A percentile compares a stretch with the other conserved stretches of the same genome.
Conservation (phyloP, 2,329 filamentous ascomycete genomes). For the Colletotrichum endophyticum region DNA sequence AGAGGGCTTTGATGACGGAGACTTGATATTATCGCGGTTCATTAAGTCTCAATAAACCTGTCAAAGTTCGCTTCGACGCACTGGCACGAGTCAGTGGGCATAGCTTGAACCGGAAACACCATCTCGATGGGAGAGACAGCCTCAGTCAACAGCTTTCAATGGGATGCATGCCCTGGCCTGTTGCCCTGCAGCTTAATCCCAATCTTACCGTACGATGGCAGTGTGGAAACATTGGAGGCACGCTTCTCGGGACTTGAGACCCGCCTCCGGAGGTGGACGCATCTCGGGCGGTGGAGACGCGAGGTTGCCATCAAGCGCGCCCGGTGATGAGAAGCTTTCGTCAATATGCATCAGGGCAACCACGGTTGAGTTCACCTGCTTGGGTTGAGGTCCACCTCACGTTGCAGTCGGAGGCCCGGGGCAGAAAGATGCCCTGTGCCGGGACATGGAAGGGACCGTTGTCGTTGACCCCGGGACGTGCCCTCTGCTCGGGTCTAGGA, state of each 20-base stretch:
- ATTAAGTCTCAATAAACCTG: constrained; percentile 8
- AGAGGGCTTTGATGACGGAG: background rate
- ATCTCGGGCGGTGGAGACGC: constrained; percentile 2
- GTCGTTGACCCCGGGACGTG: background rate
- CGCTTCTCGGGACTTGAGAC: background rate
- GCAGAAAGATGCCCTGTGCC: background rate
- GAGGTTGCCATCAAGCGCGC: background rate
- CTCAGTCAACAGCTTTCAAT: background rate
- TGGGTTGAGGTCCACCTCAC: constrained; percentile 10
- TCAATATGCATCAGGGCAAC: constrained; percentile 9
- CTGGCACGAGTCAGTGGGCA: constrained; percentile 10
- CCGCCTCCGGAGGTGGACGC: background rate
- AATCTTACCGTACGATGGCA: background rate
- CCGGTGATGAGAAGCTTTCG: constrained; percentile 17
- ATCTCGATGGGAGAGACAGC: background rate
- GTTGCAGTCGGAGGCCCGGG: constrained; percentile 19
- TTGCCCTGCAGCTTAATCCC: constrained; percentile 6
- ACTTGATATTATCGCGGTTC: background rate
- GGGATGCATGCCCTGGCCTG: background rate
- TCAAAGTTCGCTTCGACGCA: background rate
- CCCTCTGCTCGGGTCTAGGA: constrained; percentile 14
- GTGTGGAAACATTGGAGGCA: background rate
- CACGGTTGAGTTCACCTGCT: constrained; percentile 4
- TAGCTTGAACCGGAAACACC: background rate
- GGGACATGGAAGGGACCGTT: constrained; percentile 13